These are phyloP conservation scores for Peronospora destructor DNA, from an alignment of 352 stramenopile species.

Conservation along the genomic window DNA sequence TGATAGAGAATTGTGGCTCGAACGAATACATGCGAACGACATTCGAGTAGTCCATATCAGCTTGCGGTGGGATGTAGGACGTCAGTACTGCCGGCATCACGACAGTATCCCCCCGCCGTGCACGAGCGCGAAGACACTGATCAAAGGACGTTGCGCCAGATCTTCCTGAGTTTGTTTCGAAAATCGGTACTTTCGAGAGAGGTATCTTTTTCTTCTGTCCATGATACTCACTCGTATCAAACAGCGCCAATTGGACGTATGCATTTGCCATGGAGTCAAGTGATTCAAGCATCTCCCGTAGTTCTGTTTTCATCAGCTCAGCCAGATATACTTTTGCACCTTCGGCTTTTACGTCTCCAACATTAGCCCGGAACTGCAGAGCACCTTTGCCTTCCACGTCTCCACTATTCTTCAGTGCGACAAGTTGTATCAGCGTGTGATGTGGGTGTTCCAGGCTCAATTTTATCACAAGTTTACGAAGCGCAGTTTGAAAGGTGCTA, in stretches of 20 bases:
- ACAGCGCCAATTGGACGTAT: constrained; percentile 77
- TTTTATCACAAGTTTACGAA: constrained; percentile 87
- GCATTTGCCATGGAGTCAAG: constrained; percentile 64
- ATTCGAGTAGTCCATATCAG: constrained; percentile 76
- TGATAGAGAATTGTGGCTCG: constrained; percentile 89
- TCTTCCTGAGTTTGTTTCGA: constrained; percentile 22
- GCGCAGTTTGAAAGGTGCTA: constrained; percentile 70
- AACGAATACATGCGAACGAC: constrained; percentile 87
- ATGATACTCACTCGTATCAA: constrained; percentile 74
- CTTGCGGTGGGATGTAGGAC: constrained; percentile 46
- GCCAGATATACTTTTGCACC: constrained; percentile 54
- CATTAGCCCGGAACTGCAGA: constrained; percentile 68
- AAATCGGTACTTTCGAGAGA: constrained; percentile 52
- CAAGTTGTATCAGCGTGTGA: constrained; percentile 92
- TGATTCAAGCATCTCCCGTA: constrained; percentile 62
- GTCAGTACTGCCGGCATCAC: constrained; percentile 80
- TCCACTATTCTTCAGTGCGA: constrained; percentile 92
- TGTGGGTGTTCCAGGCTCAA: constrained; percentile 94
- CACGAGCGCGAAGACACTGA: constrained; percentile 56
- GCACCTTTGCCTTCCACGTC: constrained; percentile 81
- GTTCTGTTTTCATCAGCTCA: constrained; percentile 43
- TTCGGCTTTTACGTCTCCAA: constrained; percentile 71
- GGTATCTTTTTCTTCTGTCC: constrained; percentile 66
- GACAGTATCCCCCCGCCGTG: constrained; percentile 35
- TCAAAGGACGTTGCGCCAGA: constrained; percentile 43